phyloP scores from a whole-genome alignment of 345 rosid species.

The Carallia brachiata region DNA sequence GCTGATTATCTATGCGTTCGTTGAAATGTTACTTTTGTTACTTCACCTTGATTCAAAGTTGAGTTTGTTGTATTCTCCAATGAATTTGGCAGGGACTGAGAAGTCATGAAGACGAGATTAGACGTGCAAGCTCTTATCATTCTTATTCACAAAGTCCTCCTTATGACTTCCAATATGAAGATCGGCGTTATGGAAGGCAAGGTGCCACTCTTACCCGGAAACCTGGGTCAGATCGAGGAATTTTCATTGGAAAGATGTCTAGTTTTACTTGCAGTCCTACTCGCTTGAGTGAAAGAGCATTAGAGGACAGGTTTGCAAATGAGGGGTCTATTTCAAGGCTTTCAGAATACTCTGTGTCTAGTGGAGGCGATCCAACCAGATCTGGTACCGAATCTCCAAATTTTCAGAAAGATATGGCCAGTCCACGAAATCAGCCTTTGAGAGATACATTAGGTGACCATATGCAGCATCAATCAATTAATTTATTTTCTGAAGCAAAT shows the following conservation, averaged over 20 bases:
- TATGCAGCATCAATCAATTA: slow-evolving; percentile 25
- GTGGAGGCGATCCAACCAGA: slow-evolving; percentile 74
- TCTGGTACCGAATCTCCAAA: slow-evolving; percentile 66
- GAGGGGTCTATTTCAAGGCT: slow-evolving; percentile 80
- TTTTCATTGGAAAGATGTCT: slow-evolving; percentile 54
- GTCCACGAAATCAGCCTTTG: slow-evolving; percentile 55
- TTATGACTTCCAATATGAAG: slow-evolving; percentile 94
- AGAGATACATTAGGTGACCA: slow-evolving; percentile 41
- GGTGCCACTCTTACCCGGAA: slow-evolving; percentile 60
- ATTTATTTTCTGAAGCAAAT: slow-evolving; percentile 44
- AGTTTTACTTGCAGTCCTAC: slow-evolving; percentile 82
- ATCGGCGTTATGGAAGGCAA: slow-evolving; percentile 76
- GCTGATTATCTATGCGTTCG: background rate
- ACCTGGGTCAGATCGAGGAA: slow-evolving; percentile 92
- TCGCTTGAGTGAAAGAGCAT: slow-evolving; percentile 50
- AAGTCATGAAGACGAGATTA: slow-evolving; percentile 57
- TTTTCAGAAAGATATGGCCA: slow-evolving; percentile 59
- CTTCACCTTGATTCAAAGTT: slow-evolving; percentile 16
- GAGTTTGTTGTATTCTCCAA: slow-evolving; percentile 20
- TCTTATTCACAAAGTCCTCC: slow-evolving; percentile 99
- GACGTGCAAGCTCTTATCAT: slow-evolving; percentile 96
- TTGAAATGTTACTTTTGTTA: slow-evolving; percentile 11
- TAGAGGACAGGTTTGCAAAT: slow-evolving; percentile 78
- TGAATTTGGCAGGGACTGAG: slow-evolving; percentile 55
- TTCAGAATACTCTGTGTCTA: slow-evolving; percentile 79